Base-by-base conservation (phyloP, 1,284 basidiomycete species). In the Pisolithus thermaeus region DNA sequence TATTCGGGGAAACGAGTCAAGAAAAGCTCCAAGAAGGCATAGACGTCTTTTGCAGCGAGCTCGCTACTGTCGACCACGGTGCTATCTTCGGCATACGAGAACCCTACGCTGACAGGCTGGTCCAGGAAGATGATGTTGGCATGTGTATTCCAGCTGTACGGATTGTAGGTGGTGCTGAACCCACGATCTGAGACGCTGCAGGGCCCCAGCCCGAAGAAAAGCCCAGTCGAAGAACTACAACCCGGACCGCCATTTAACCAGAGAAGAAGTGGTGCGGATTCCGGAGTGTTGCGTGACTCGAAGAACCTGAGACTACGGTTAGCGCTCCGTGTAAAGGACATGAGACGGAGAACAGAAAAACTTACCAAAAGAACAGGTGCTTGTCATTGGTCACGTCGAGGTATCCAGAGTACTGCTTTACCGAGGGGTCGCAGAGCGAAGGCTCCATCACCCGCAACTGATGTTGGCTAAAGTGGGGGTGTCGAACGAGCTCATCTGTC, bases 181-280 rank as follows among this genome's bases (percentile, higher is more conserved):
- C 90, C 90, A 3, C 85, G 75, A 51, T 92, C 71, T 8, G 73
- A 69, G 58, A 96, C 76, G 32, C 72, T 73, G 72, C 92, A 96
- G 0, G 92, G 92, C 0, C 93, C 92, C 35, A 97, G 84, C 70
- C 97, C 91, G 57, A 93, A 84, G 32, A 93, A 73, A n/a, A 92
- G 75, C 20, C 90, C 91, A 2, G 86, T 84, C 3, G 83, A 86
- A n/a, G 80, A 88, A 58, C 77, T 83, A 66, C 85, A 87, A 5
- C 86, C 88, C 14, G 89, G 88, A 5, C 90, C 90, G 44, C 92
- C 92, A 61, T 92, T 94, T 40, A 95, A 74, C 94, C 94, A 96
- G 51, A 96, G 74, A 28, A 93, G 77, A 4, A 97, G 75, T 8
- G 92, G 92, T 20, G 88, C 92, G 44, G 81, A 75, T 49, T 77